phyloP scores from a whole-genome alignment of 1,284 basidiomycete genomes.

The Sparassis latifolia region DNA sequence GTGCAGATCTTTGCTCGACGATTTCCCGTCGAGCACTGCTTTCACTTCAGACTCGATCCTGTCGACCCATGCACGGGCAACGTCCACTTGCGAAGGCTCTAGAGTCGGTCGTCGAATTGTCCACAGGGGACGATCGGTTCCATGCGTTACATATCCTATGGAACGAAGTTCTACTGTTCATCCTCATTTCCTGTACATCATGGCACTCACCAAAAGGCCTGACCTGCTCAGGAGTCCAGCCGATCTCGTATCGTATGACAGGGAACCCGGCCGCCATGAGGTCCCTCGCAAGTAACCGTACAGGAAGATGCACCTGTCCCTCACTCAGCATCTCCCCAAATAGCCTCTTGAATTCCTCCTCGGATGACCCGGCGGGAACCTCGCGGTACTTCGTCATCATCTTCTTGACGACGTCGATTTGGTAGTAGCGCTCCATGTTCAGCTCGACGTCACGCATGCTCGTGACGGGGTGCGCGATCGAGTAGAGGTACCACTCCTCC shows the following conservation, averaged over 20 bases:
- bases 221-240: constrained; percentile 58
- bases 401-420: constrained; percentile 34
- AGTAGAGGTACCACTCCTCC: constrained; percentile 76
- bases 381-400: constrained; percentile 41
- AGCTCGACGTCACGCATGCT: constrained; percentile 41
- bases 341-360: constrained; percentile 36
- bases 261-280: constrained; percentile 50
- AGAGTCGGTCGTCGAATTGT: constrained; percentile 37
- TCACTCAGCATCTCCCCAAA: constrained; percentile 60
- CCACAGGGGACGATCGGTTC: constrained; percentile 49
- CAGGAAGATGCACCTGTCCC: constrained; percentile 66
- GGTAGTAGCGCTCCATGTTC: constrained; percentile 61
- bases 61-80: constrained; percentile 44
- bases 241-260: constrained; percentile 60
- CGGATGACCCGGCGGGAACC: constrained; percentile 30
- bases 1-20: constrained; percentile 28
- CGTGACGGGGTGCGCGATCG: constrained; percentile 54
- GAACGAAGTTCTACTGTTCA: constrained; percentile 1
- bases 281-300: constrained; percentile 57
- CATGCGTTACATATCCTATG: constrained; percentile 65
- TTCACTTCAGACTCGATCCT: constrained; percentile 26
- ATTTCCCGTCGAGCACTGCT: constrained; percentile 23
- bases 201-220: constrained; percentile 42
- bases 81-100: constrained; percentile 16
- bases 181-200: background rate